Percentiles rank a stretch among this genome's conserved stretches.
Evolutionary conservation across 805 yeast species (phyloP).

Genomic region (Priceomyces haplophilus): DNA sequence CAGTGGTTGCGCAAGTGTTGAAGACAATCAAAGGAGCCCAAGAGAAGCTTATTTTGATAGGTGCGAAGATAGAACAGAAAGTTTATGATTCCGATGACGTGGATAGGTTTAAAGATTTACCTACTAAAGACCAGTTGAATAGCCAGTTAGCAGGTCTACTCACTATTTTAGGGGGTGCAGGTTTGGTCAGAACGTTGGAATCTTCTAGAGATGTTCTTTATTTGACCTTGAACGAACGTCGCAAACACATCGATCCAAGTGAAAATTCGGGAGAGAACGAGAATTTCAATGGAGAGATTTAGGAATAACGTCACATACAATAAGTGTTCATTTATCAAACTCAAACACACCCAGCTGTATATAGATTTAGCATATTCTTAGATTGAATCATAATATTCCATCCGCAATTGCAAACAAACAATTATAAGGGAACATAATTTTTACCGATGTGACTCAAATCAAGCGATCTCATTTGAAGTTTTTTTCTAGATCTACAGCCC

Average conservation of each 20-base stretch:
- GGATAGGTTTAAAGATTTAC: constrained; percentile 66
- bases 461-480: not conserved
- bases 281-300: not conserved
- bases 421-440: too few species aligned
- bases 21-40: constrained; percentile 58
- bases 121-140: constrained; percentile 67
- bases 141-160: constrained; percentile 80
- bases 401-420: too few species aligned
- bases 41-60: constrained; percentile 77
- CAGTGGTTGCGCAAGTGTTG: constrained; percentile 56
- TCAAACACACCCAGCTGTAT: not conserved
- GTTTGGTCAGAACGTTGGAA: constrained; percentile 78
- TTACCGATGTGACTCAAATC: not conserved
- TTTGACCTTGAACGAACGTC: constrained; percentile 62
- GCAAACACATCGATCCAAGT: constrained; percentile 29
- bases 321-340: not conserved
- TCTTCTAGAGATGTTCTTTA: constrained; percentile 65
- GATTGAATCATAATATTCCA: not conserved
- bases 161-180: constrained; percentile 85
- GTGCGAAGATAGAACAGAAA: constrained; percentile 74
- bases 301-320: not conserved
- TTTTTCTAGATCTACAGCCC: not conserved
- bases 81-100: constrained; percentile 53
- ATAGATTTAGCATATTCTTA: not conserved
- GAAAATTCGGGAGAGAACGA: constrained; percentile 12